Conservation (phyloP, 2,329 filamentous ascomycete species). For the Pseudocercospora cruenta region DNA sequence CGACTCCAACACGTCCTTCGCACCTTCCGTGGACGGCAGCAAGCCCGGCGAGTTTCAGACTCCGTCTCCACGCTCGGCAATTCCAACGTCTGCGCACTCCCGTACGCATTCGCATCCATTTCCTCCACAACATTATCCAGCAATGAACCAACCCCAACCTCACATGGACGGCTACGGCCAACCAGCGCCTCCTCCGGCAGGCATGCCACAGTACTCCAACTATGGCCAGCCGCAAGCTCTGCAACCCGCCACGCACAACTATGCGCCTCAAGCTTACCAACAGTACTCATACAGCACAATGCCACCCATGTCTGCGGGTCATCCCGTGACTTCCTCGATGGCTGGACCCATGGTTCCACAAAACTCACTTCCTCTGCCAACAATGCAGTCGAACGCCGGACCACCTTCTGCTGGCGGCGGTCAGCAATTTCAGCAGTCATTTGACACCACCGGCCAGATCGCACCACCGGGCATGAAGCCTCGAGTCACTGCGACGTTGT, state of each 20-base stretch:
- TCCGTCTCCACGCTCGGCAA: constrained; percentile 69
- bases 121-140: constrained; percentile 43
- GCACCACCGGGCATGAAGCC: constrained; percentile 95
- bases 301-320: constrained; percentile 73
- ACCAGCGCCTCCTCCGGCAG: constrained; percentile 74
- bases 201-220: constrained; percentile 75
- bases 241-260: constrained; percentile 39
- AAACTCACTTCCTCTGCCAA: constrained; percentile 66
- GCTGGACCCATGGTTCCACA: constrained; percentile 67
- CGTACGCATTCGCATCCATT: constrained; percentile 23
- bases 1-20: constrained; percentile 60
- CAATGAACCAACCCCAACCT: constrained; percentile 79
- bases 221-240: constrained; percentile 65
- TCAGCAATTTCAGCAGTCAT: constrained; percentile 47
- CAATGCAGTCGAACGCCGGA: constrained; percentile 35
- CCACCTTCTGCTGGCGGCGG: constrained; percentile 24
- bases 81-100: constrained; percentile 32
- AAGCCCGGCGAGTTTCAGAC: constrained; percentile 62
- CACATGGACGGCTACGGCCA: constrained; percentile 74
- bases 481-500: constrained; percentile 90
- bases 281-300: constrained; percentile 81
- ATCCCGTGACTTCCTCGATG: constrained; percentile 73
- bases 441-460: constrained; percentile 89
- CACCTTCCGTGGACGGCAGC: constrained; percentile 56
- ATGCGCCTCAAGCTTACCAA: constrained; percentile 68